Conservation (phyloP, 2,329 filamentous ascomycete species). For the Stachybotrys chlorohalonatus region DNA sequence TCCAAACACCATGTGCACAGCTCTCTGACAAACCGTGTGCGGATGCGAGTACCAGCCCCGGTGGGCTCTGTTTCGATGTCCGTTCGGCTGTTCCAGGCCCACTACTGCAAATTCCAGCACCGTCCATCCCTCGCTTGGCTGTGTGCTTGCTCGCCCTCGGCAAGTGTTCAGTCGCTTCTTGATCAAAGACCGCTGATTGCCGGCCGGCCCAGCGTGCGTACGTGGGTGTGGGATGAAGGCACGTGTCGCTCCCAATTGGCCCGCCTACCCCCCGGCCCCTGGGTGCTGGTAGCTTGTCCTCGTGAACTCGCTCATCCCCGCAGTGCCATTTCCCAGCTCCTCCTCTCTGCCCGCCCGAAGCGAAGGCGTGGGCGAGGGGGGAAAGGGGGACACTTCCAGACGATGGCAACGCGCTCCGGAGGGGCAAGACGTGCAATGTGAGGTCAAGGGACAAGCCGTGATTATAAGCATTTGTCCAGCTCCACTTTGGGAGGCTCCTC, state of each 20-base stretch:
- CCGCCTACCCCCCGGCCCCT: not conserved
- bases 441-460: not conserved
- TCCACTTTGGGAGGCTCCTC: constrained; percentile 14
- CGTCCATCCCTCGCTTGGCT: not conserved
- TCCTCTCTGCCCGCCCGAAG: not conserved
- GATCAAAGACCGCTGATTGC: not conserved
- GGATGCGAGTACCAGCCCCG: not conserved
- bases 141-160: not conserved
- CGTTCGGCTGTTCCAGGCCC: not conserved
- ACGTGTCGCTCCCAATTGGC: constrained; percentile 1
- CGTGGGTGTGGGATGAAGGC: not conserved
- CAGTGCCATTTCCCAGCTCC: not conserved
- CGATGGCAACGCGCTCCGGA: too few species aligned
- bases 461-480: constrained; percentile 2
- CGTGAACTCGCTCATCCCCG: not conserved
- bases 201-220: not conserved
- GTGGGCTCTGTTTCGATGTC: not conserved
- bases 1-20: not conserved
- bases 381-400: too few species aligned
- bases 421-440: too few species aligned
- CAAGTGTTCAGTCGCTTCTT: not conserved
- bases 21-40: not conserved
- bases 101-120: not conserved
- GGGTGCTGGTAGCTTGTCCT: not conserved
- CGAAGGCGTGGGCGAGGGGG: too few species aligned